Evolutionary conservation across 1,284 basidiomycete genomes (phyloP).

Genomic region (Marasmius sp.): DNA sequence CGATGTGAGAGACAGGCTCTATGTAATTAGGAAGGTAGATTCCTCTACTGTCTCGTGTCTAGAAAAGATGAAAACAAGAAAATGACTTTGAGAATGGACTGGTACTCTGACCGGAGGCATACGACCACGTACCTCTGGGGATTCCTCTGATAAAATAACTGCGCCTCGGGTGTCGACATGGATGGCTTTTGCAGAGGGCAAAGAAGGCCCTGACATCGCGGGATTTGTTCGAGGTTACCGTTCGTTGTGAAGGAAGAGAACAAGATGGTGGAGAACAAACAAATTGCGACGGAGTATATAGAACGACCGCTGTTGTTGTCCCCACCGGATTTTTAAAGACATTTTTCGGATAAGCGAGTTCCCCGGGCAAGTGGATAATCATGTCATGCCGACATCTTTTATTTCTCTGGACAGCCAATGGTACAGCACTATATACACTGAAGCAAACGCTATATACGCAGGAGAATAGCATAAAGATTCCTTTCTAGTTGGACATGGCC

Average conservation of each 20-base stretch:
- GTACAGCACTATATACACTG: too few species aligned
- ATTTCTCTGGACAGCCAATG: too few species aligned
- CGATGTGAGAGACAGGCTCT: constrained; percentile 95
- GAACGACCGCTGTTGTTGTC: too few species aligned
- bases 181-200: constrained; percentile 75
- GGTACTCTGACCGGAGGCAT: constrained; percentile 1
- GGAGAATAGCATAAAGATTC: too few species aligned
- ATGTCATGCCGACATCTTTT: too few species aligned
- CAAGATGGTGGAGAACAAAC: background rate
- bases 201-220: constrained; percentile 41
- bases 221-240: background rate
- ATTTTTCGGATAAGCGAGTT: too few species aligned
- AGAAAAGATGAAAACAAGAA: constrained; percentile 7
- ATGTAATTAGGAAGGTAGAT: constrained; percentile 97
- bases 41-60: constrained; percentile 91
- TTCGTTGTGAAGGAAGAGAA: background rate
- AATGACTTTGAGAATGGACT: constrained; percentile 4
- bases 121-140: constrained; percentile 72
- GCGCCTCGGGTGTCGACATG: constrained; percentile 88
- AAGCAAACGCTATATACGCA: too few species aligned
- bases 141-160: constrained; percentile 87
- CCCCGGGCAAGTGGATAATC: too few species aligned
- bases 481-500: too few species aligned
- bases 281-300: background rate
- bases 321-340: too few species aligned